Base-by-base conservation (phyloP, 345 rosid genomes). In the Linum tenue region DNA sequence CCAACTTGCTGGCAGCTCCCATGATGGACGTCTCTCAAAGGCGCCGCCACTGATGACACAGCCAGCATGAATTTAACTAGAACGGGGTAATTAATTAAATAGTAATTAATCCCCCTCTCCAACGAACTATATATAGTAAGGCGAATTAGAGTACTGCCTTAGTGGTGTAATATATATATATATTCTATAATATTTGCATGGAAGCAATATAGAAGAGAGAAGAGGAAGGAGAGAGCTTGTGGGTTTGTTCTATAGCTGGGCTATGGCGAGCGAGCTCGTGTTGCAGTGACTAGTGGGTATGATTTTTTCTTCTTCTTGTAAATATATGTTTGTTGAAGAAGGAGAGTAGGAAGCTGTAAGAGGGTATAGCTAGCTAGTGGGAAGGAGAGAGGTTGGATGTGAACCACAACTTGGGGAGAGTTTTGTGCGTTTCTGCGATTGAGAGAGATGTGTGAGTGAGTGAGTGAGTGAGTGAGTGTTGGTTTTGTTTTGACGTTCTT, bases 11-110 rank as follows among this genome's bases (percentile, higher is more conserved):
- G 3, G 53, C 83, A 63, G 73, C 82, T 63, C 81, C 77, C 12
- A 17, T 57, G 63, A 31, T 1, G 53, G 36, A 64, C 44, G 76
- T 67, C 71, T 71, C 78, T 72, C 77, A 78, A 63, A 51, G 86
- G 76, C 3, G 53, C 53, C 53, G 53, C 53, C 53, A 48, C 12
- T 3, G 53, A 8, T 38, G 97, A 78, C 67, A 84, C 85, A 63
- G 96, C 91, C 55, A 90, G 83, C 99, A 94, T 88, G 62, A 82
- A 77, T 71, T 37, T 78, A 39, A 69, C 48, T 17, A 51, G 66
- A 60, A 65, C 38, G 61, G 12, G 55, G 37, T 41, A 35, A 37
- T 22, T 17, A 35, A 16, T 62, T 66, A 36, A 1, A 8, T 12
- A 63, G 58, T n/a, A 8, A 16, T 11, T 17, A 43, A 57, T 6